A percentile compares a stretch with the other conserved stretches of the same genome.
These are phyloP conservation scores for Gynochthodes officinalis DNA, from an alignment of 257 asterid species.

Conservation along the genomic window DNA sequence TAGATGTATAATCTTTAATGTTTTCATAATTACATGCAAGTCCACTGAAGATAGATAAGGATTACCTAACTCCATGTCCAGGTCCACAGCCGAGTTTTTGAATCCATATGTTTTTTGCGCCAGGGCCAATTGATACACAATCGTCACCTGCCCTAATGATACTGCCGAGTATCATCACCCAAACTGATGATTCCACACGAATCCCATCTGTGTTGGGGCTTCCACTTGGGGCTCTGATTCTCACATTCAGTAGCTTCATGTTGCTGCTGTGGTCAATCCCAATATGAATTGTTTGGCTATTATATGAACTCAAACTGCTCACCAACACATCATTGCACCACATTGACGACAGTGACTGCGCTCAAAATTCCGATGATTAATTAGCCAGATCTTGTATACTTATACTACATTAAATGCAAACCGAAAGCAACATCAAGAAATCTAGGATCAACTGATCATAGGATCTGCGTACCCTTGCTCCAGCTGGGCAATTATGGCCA, in stretches of 20 bases:
- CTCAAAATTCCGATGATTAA: not conserved
- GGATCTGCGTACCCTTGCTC: slow-evolving; percentile 59
- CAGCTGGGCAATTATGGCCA: slow-evolving; percentile 43
- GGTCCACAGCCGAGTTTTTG: slow-evolving; percentile 66
- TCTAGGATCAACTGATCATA: too few species aligned
- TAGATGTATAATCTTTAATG: too few species aligned
- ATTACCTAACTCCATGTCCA: slow-evolving; percentile 76
- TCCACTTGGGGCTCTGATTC: slow-evolving; percentile 53
- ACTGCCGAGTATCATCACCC: slow-evolving; percentile 36
- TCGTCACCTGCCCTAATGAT: slow-evolving; percentile 66
- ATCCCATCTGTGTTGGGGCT: slow-evolving; percentile 86
- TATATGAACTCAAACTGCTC: slow-evolving; percentile 37
- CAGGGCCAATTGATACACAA: slow-evolving; percentile 67
- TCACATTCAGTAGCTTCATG: slow-evolving; percentile 39
- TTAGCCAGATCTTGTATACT: too few species aligned
- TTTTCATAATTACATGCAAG: too few species aligned
- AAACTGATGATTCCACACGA: slow-evolving; percentile 44
- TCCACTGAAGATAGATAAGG: too few species aligned
- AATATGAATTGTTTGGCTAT: slow-evolving; percentile 59
- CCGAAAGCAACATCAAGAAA: too few species aligned
- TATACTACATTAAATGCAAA: too few species aligned
- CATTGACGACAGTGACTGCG: slow-evolving; percentile 60
- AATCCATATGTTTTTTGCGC: slow-evolving; percentile 56
- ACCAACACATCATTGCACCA: slow-evolving; percentile 55
- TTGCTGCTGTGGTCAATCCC: slow-evolving; percentile 38